Evolutionary conservation across 2,329 filamentous ascomycete species (phyloP), one percentile per base, ranked within the genome.

Genomic region (Colletotrichum nymphaeae): DNA sequence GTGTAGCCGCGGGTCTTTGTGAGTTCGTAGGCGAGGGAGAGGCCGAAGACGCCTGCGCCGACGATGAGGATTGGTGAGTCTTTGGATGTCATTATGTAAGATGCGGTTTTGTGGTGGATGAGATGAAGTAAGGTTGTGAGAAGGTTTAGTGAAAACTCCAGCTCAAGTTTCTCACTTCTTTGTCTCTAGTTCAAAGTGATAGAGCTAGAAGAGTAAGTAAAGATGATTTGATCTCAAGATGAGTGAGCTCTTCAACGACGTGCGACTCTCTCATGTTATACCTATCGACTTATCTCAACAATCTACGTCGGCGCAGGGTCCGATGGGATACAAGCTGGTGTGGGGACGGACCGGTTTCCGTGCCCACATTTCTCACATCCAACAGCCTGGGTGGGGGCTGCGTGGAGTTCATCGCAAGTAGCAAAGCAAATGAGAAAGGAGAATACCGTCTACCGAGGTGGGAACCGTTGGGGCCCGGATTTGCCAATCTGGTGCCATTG

Each of bases 21-120:
- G 26, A 81, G 76, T 65, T 81, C 77, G 26, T 77, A 68, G 32
- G 80, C 80, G 1, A 78, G 77, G 46, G 76, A 78, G 5, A 81
- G 77, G 53, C 80, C 80, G 69, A 81, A 81, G 28, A 79, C 79
- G 42, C 80, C 80, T 7, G 76, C 78, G 22, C 80, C 80, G 30
- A 81, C 74, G 52, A 81, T 78, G 49, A 81, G 52, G 73, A 80
- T 55, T 72, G 78, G 24, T 46, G 78, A 62, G n/a, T 68, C 56
- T 37, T 75, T 72, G 9, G 69, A 55, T 19, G 68, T 11, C 35
- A 52, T 49, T 46, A 22, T 55, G n/a, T 16, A 3, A 16, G 11
- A 32, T 32, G 28, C 5, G 32, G 1, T 22, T 22, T 19, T 37
- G 4, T 14, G 6, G 5, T 3, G n/a, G 55, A 24, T 22, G 32